Base-by-base conservation (phyloP, 176 grass and related monocot species). In the Juncus effusus region DNA sequence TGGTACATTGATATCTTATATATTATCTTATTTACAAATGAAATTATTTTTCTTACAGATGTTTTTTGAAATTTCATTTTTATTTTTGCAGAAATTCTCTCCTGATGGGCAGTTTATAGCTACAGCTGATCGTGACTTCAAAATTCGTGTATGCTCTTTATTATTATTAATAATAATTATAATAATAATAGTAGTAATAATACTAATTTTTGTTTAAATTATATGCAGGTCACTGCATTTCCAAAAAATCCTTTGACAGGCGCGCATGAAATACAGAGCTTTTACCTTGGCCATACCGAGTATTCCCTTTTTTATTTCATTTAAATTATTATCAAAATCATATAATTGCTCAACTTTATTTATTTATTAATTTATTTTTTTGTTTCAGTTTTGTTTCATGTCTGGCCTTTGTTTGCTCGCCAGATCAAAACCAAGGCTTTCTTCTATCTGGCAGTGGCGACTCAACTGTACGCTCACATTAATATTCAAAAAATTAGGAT, bases 211-310 rank as follows among this genome's bases (percentile, higher is more conserved):
- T 38, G 0, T 38, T 38, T 49, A 56, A 40, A 0, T 74, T 58
- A 78, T 85, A 61, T 84, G 37, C 64, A 99, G 94, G 64, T 99
- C 13, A 99, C 85, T 56, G 72, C 68, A 16, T 93, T 90, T 62
- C 83, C 88, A 73, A 89, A 81, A 74, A 64, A 75, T 68, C 75
- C 83, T 50, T 41, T 76, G 37, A 99, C 77, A 59, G 94, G 85
- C 9, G 80, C 78, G 42, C 73, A 86, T 10, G 80, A 99, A 82
- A 99, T 99, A 70, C 94, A 99, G 67, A 93, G 83, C 55, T 99
- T 99, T 82, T 99, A 85, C 83, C 94, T 99, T 78, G 94, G 94
- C 52, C 94, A 99, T 82, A 93, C 83, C 73, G 83, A 99, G 94
- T 93, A 79, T 69, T 82, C 83, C 76, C 52, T 0, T 65, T 62